These are phyloP conservation scores for Picea abies DNA, from an alignment of 83 land plant species.

Conservation along the genomic window DNA sequence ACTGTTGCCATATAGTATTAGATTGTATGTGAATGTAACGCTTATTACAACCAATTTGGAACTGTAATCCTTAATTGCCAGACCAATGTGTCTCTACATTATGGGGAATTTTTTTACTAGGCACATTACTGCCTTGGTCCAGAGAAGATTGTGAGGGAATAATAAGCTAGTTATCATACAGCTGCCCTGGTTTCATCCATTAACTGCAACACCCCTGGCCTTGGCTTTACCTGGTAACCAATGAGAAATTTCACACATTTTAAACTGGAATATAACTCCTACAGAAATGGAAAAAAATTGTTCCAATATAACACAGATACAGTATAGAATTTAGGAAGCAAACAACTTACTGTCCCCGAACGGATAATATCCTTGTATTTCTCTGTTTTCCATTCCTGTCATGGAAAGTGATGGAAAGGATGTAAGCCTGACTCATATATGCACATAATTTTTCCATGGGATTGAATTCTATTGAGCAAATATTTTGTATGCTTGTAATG, in stretches of 20 bases:
- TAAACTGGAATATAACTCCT: neutral
- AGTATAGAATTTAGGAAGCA: neutral
- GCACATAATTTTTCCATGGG: neutral
- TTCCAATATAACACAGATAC: neutral
- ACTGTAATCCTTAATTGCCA: neutral
- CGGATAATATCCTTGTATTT: constrained; percentile 89
- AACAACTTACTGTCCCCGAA: constrained; percentile 85
- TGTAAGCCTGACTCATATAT: neutral
- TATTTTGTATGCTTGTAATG: no score
- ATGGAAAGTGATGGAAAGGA: constrained; percentile 14
- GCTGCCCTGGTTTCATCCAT: constrained; percentile 94
- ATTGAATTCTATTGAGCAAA: neutral
- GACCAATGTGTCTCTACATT: neutral
- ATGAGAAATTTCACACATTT: neutral
- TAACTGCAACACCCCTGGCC: constrained; percentile 92
- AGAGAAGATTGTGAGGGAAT: constrained; percentile 3
- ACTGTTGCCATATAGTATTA: neutral
- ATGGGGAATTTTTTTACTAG: neutral
- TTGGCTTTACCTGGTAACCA: constrained; percentile 74
- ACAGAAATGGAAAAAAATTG: neutral
- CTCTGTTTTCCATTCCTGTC: constrained; percentile 97
- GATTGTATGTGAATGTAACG: neutral
- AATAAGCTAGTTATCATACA: constrained; percentile 41
- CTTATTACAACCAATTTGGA: neutral
- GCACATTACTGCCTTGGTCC: neutral